phyloP scores from a whole-genome alignment of 1,139 yeast species.

The Sugiyamaella castrensis region DNA sequence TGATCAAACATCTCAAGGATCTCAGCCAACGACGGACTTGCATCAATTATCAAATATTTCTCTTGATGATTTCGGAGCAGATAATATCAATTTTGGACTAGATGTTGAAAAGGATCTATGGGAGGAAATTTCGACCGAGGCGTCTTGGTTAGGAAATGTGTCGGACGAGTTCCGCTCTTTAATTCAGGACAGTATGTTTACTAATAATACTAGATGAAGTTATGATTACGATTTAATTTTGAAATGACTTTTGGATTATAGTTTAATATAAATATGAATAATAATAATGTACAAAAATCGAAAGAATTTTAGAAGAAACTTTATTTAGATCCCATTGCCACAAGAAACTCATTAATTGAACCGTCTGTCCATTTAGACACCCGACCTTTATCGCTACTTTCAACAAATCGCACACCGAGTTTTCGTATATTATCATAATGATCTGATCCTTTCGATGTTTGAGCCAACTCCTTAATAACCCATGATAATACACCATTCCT shows the following conservation, averaged over 20 bases:
- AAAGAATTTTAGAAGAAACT: background rate
- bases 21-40: slow-evolving; percentile 2
- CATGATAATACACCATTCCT: slow-evolving; percentile 58
- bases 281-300: background rate
- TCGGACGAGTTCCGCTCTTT: slow-evolving; percentile 25
- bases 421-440: background rate
- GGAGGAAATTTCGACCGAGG: slow-evolving; percentile 28
- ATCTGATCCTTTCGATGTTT: background rate
- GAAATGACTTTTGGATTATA: too few relatives aligned
- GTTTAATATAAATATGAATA: slow-evolving; percentile 8
- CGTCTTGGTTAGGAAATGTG: slow-evolving; percentile 26
- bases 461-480: slow-evolving; percentile 62
- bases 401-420: slow-evolving; percentile 47
- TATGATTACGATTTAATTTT: too few relatives aligned
- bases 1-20: too few relatives aligned
- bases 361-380: slow-evolving; percentile 25
- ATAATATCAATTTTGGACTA: slow-evolving; percentile 15
- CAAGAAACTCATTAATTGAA: slow-evolving; percentile 9
- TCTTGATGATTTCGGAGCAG: slow-evolving; percentile 13
- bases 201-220: background rate
- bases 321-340: slow-evolving; percentile 2
- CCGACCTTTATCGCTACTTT: slow-evolving; percentile 40
- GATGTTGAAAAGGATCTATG: slow-evolving; percentile 25
- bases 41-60: slow-evolving; percentile 10
- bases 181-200: slow-evolving; percentile 16